Conservation (phyloP, 2,329 filamentous ascomycete species). For the Cordyceps farinosa region DNA sequence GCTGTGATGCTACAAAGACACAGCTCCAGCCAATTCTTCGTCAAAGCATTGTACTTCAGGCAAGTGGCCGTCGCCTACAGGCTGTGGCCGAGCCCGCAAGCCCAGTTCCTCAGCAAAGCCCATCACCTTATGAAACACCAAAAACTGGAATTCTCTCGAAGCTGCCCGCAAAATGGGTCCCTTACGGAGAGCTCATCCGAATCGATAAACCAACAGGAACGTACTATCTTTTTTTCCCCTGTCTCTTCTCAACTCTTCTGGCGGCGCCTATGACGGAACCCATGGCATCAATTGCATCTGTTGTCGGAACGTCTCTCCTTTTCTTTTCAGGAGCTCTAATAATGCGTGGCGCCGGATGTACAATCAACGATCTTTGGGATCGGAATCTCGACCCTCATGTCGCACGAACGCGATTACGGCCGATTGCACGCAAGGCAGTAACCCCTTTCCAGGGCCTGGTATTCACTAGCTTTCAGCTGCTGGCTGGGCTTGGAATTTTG, state of each 20-base stretch:
- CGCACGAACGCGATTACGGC: conserved; percentile 68
- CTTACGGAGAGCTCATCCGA: conserved; percentile 61
- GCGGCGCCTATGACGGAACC: conserved; percentile 67
- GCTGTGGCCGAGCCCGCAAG: background rate
- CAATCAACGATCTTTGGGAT: conserved; percentile 90
- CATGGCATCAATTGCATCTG: conserved; percentile 55
- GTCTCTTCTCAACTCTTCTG: conserved; percentile 77
- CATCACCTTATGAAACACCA: conserved; percentile 60
- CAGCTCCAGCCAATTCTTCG: background rate
- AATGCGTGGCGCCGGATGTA: conserved; percentile 85
- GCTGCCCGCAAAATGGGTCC: conserved; percentile 61
- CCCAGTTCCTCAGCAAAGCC: background rate
- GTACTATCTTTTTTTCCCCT: conserved; percentile 83
- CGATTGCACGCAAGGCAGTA: conserved; percentile 75
- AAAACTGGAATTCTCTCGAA: conserved; percentile 66
- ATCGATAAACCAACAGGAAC: conserved; percentile 78
- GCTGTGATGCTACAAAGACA: background rate
- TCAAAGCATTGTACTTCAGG: background rate
- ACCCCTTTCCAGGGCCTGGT: conserved; percentile 66
- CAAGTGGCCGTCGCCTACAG: conserved; percentile 16
- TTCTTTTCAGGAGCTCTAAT: conserved; percentile 75
- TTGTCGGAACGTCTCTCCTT: conserved; percentile 62
- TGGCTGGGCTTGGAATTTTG: conserved; percentile 69
- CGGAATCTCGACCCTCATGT: conserved; percentile 82
- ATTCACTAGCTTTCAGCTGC: conserved; percentile 71